Base-by-base conservation (phyloP, 306 rosid species). In the Herpetospermum pedunculosum region DNA sequence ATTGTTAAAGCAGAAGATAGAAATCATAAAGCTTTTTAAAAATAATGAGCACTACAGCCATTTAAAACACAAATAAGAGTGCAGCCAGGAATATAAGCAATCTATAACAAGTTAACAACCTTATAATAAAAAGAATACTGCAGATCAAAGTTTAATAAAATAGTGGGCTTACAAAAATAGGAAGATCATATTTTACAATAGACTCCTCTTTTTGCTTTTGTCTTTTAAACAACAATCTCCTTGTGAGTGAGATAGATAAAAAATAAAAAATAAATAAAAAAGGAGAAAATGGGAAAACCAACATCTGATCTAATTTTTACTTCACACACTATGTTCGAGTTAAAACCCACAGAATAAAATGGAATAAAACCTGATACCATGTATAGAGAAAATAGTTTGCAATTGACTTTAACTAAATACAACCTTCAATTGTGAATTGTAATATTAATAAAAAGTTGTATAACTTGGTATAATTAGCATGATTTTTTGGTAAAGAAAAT, bases 1-100 rank as follows among this genome's bases (percentile, higher is more conserved):
- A 80, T 58, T 72, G 80, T 80, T 80, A 80, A 76, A 71, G 44
- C 48, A 69, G 40, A 63, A 53, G 64, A 60, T 23, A 75, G 54
- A 40, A 40, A 49, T 4, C 54, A 32, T 4, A n/a, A 10, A 54
- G 72, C 59, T 40, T 19, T 4, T 21, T 10, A 1, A 35, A 23
- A 63, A 10, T 63, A 63, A 19, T 40, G 2, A 21, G 11, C 72
- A 40, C 32, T 23, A 40, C 50, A 21, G 34, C 50, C 49, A 65
- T 40, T n/a, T 38, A 14, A 23, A 21, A 38, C 32, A 37, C 72
- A 65, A 60, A 35, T n/a, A 19, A 4, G 50, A 5, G n/a, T 65
- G 11, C 10, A 38, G 10, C 30, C 49, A 37, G n/a, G 26, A n/a
- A 65, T 21, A 28, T 57, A 28, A 26, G 64, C 37, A 57, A 13